phyloP scores from a whole-genome alignment of 106 monocot species.

The Gastrodia elata region DNA sequence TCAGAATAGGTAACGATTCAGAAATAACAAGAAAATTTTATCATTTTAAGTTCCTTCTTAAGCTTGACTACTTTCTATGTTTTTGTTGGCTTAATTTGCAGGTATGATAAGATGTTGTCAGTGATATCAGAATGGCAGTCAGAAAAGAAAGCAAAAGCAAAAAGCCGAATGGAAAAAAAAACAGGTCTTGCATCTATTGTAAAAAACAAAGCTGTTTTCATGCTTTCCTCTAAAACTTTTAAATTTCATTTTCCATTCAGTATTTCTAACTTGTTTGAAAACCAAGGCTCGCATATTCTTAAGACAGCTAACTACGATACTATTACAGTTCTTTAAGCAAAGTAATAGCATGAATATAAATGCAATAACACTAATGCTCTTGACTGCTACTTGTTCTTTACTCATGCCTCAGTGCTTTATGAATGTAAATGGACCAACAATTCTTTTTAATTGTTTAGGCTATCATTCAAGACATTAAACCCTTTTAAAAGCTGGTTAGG shows the following conservation, averaged over 20 bases:
- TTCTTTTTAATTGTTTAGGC: no score
- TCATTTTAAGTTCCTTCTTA: neutral
- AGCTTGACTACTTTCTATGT: neutral
- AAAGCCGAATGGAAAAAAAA: conserved; percentile 10
- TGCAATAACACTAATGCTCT: no score
- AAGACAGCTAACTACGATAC: neutral
- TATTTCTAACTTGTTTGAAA: neutral
- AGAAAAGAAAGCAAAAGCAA: conserved; percentile 21
- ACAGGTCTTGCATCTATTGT: conserved; percentile 8
- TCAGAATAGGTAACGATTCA: conserved; percentile 10
- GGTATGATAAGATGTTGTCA: conserved; percentile 18
- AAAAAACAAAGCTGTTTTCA: neutral
- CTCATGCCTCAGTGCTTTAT: no score
- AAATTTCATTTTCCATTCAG: neutral
- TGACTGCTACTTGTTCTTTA: no score
- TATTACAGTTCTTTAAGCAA: neutral
- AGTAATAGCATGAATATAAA: neutral
- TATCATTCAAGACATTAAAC: no score
- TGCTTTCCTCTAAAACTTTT: neutral
- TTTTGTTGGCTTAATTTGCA: neutral
- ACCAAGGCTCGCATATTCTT: neutral
- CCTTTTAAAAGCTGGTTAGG: no score
- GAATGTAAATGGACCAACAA: no score
- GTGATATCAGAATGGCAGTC: conserved; percentile 22
- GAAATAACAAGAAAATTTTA: neutral